phyloP scores from a whole-genome alignment of 2,329 filamentous ascomycete genomes.

The Cladophialophora exuberans region DNA sequence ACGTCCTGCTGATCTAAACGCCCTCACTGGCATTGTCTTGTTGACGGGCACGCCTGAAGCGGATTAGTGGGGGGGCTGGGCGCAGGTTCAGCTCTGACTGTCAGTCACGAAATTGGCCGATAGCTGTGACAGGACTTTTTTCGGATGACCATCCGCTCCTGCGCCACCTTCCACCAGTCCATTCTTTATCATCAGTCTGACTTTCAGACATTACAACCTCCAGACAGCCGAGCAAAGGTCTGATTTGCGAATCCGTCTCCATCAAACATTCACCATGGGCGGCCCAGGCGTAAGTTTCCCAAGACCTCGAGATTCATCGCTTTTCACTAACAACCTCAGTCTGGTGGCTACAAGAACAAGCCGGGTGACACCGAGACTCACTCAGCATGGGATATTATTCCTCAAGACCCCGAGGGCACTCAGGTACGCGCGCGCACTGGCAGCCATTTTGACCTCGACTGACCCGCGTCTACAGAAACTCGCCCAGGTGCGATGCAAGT shows the following conservation, averaged over 20 bases:
- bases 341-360: slow-evolving; percentile 35
- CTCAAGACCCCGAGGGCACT: slow-evolving; percentile 31
- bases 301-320: background rate
- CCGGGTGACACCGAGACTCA: slow-evolving; percentile 35
- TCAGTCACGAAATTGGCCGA: slow-evolving; percentile 7
- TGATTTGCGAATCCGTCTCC: slow-evolving; percentile 1
- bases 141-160: slow-evolving; percentile 5
- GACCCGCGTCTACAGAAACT: slow-evolving; percentile 29
- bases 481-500: slow-evolving; percentile 36
- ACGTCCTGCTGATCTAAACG: too few relatives aligned
- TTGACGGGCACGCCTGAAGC: background rate
- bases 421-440: slow-evolving; percentile 23
- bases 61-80: background rate
- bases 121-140: slow-evolving; percentile 1
- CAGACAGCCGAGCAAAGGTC: background rate
- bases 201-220: slow-evolving; percentile 22
- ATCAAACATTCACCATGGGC: slow-evolving; percentile 28
- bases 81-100: background rate
- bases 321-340: slow-evolving; percentile 11
- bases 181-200: slow-evolving; percentile 25
- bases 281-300: slow-evolving; percentile 27
- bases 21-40: too few relatives aligned
- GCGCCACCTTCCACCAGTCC: slow-evolving; percentile 7
- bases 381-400: slow-evolving; percentile 36
- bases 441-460: background rate